Base-by-base conservation (phyloP, 345 rosid species). In the Euclidium syriacum region DNA sequence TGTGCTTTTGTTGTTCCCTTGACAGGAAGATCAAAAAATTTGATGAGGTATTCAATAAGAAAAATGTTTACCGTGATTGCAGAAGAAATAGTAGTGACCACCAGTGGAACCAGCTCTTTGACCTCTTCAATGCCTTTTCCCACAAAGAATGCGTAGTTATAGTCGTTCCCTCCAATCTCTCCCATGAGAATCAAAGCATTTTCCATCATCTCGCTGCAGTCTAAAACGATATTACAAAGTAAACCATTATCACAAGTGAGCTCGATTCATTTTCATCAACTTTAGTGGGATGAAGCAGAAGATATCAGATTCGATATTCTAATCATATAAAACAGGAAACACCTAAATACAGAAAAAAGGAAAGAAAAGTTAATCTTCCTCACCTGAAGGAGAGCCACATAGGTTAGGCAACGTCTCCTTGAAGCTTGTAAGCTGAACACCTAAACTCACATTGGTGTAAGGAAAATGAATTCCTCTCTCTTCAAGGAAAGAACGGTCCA, bases 381-480 rank as follows among this genome's bases (percentile, higher is more conserved):
- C 17, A 70, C 80, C 70, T 20, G 78, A 58, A 33, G 71, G 17
- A 10, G 65, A 38, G 6, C 52, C 27, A 43, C 76, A 72, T 7
- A 75, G 65, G 6, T 67, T 55, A 8, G 78, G 60, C 59, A 75
- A 19, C 5, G 73, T 29, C 5, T 65, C 26, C 20, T 62, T 75
- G 68, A 79, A 79, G 42, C 32, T 52, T 3, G 14, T 57, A 40
- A 75, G n/a, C 57, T 79, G 69, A 35, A 40, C 73, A 17, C 42
- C 43, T 50, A 79, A 56, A 38, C 77, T 64, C 11, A 16, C 14
- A 2, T 70, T 66, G 4, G 75, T 48, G n/a, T 0, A 3, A 0
- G 10, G 1, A 29, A 11, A 17, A 12, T n/a, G 16, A 52, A 79
- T 29, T 24, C 76, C 78, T 50, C 35, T 62, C 15, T 63, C 62